Base-by-base conservation (phyloP, 352 stramenopile genomes). In the Phytopythium helicoides region DNA sequence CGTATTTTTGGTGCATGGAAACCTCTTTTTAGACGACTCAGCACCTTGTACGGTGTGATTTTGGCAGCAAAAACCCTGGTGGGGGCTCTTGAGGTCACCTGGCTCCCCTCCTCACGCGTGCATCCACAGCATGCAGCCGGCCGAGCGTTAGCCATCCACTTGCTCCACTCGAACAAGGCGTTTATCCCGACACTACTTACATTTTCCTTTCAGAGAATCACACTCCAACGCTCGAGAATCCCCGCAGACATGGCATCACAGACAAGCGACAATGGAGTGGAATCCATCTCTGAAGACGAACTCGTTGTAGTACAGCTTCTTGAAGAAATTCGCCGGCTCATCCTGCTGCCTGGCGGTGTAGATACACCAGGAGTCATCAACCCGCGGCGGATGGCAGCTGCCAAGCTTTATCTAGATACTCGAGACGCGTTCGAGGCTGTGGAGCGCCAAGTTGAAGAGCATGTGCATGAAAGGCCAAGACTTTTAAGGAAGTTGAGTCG, bases 341-440 rank as follows among this genome's bases (percentile, higher is more conserved):
- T 77, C 26, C 50, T 63, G 11, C 34, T 72, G 19, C 62, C 64
- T 6, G 54, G 61, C 4, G 49, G 50, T 19, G 18, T 52, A 15
- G 45, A 60, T 35, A 31, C 54, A 26, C 38, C 50, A 6, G 65
- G 51, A 37, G 59, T 58, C 11, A 33, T 61, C 0, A 81, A 73
- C 26, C 56, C 71, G 39, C 60, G 71, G 2, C 64, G 86, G 39
- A 66, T 74, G n/a, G 76, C 78, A 8, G 80, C 80, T 3, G 77
- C 80, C 21, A 86, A 85, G 58, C 63, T 91, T 42, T 91, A 87
- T 52, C 64, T 91, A 16, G 77, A 89, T 59, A 91, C 77, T 16
- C 77, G 81, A 25, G 77, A 91, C 49, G 78, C 77, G 9, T 91
- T 87, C 41, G 76, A 91, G 50, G 75, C 66, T 0, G 76, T 87